Evolutionary conservation across 441 rosid species (phyloP).

Genomic region (Erodium texanum): DNA sequence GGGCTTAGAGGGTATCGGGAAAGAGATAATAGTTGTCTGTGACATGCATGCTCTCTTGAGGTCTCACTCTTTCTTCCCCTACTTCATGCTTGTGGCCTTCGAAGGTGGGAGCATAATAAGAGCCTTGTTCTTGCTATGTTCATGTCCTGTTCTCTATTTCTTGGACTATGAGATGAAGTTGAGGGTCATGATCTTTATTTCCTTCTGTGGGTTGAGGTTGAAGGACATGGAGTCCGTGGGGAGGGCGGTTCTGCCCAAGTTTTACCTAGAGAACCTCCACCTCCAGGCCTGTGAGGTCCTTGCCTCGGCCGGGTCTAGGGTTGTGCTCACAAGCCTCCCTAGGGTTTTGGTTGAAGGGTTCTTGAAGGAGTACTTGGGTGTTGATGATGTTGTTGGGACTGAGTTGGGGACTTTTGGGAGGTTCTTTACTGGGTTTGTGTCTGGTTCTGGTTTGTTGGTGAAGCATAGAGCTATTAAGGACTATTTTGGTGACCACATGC

Average conservation of each 20-base stretch:
- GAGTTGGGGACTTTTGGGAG: conserved; percentile 43
- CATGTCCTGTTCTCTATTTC: conserved; percentile 49
- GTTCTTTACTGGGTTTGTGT: conserved; percentile 55
- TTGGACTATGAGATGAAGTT: conserved; percentile 41
- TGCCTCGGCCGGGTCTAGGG: conserved; percentile 30
- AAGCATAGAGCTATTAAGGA: conserved; percentile 58
- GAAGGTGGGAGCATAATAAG: conserved; percentile 78
- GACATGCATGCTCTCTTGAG: conserved; percentile 52
- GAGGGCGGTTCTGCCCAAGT: conserved; percentile 81
- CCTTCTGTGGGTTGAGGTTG: conserved; percentile 60
- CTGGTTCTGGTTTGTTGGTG: conserved; percentile 47
- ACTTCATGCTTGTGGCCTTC: conserved; percentile 87
- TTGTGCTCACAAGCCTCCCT: conserved; percentile 67
- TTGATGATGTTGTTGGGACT: conserved; percentile 58
- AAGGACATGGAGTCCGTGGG: conserved; percentile 50
- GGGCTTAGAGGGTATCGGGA: neutral
- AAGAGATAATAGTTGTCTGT: conserved; percentile 33
- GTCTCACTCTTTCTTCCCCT: conserved; percentile 62
- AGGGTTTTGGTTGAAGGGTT: conserved; percentile 76
- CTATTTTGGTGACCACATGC: conserved; percentile 43
- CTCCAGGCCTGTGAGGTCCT: conserved; percentile 42
- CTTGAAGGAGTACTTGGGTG: conserved; percentile 55
- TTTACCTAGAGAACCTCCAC: conserved; percentile 70
- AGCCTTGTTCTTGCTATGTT: conserved; percentile 45
- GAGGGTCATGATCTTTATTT: conserved; percentile 52